Evolutionary conservation across 1,284 basidiomycete genomes (phyloP).

Genomic region (Moniliella sp.): DNA sequence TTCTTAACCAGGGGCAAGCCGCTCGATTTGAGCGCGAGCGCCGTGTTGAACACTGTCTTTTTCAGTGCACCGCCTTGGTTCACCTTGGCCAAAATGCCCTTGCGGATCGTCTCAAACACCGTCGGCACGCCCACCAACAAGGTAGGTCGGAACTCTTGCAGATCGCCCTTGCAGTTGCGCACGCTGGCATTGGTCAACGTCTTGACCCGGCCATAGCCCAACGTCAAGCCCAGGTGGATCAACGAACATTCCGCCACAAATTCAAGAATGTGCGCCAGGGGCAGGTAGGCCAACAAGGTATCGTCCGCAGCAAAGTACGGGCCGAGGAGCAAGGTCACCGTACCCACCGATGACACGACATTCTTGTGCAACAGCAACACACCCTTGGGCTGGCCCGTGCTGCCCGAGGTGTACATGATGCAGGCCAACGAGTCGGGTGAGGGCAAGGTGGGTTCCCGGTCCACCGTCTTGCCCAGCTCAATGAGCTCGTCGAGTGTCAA

Average conservation of each 20-base stretch:
- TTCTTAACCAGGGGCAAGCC: slow-evolving; percentile 49
- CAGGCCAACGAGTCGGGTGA: slow-evolving; percentile 44
- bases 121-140: slow-evolving; percentile 81
- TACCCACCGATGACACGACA: slow-evolving; percentile 54
- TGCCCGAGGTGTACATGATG: slow-evolving; percentile 36
- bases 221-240: slow-evolving; percentile 43
- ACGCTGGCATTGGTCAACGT: slow-evolving; percentile 81
- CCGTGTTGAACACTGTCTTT: slow-evolving; percentile 52
- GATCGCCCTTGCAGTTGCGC: slow-evolving; percentile 73
- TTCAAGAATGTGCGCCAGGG: slow-evolving; percentile 75
- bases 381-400: slow-evolving; percentile 46
- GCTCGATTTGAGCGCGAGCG: slow-evolving; percentile 38
- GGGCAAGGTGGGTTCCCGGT: slow-evolving; percentile 8
- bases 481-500: slow-evolving; percentile 19
- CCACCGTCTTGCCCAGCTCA: slow-evolving; percentile 37
- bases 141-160: slow-evolving; percentile 56
- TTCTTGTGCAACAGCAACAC: slow-evolving; percentile 42
- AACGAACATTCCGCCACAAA: slow-evolving; percentile 43
- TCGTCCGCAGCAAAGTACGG: slow-evolving; percentile 53
- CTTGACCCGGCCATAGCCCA: slow-evolving; percentile 78
- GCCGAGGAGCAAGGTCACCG: slow-evolving; percentile 52
- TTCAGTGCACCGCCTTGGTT: slow-evolving; percentile 47
- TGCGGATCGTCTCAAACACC: slow-evolving; percentile 49
- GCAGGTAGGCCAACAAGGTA: slow-evolving; percentile 67
- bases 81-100: slow-evolving; percentile 62